Evolutionary conservation across 352 stramenopile species (phyloP).

Genomic region (Pythium aphanidermatum): DNA sequence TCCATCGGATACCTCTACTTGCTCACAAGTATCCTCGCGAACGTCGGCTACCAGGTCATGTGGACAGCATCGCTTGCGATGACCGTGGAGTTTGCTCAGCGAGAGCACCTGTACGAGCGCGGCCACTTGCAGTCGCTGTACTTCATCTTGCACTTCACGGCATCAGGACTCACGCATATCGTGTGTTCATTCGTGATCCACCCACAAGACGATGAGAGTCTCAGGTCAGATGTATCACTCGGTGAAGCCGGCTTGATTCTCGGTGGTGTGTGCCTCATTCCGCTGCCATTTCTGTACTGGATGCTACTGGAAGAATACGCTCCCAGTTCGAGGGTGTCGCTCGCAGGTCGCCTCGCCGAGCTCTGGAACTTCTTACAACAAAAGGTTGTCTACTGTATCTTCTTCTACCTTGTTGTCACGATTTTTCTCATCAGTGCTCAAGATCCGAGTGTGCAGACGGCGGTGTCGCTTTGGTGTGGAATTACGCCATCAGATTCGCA

Average conservation of each 20-base stretch:
- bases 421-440: constrained; percentile 7
- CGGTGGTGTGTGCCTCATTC: not conserved
- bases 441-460: constrained; percentile 1
- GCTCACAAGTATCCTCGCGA: constrained; percentile 2
- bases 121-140: constrained; percentile 18
- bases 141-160: constrained; percentile 8
- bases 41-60: constrained; percentile 6
- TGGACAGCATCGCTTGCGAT: constrained; percentile 20
- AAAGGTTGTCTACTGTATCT: constrained; percentile 15
- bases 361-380: constrained; percentile 27
- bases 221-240: constrained; percentile 4
- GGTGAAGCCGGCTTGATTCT: constrained; percentile 1
- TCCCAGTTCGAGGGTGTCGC: not conserved
- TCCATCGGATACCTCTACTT: constrained; percentile 8
- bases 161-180: constrained; percentile 2
- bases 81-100: constrained; percentile 22
- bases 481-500: not conserved
- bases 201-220: constrained; percentile 7
- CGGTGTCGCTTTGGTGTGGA: constrained; percentile 6
- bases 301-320: constrained; percentile 8
- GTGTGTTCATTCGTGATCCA: constrained; percentile 2
- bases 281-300: constrained; percentile 6
- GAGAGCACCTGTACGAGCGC: constrained; percentile 15
- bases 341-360: constrained; percentile 8
- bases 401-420: constrained; percentile 10